Evolutionary conservation across 2,329 filamentous ascomycete species (phyloP).

Genomic region (Tricladium varicosporioides): DNA sequence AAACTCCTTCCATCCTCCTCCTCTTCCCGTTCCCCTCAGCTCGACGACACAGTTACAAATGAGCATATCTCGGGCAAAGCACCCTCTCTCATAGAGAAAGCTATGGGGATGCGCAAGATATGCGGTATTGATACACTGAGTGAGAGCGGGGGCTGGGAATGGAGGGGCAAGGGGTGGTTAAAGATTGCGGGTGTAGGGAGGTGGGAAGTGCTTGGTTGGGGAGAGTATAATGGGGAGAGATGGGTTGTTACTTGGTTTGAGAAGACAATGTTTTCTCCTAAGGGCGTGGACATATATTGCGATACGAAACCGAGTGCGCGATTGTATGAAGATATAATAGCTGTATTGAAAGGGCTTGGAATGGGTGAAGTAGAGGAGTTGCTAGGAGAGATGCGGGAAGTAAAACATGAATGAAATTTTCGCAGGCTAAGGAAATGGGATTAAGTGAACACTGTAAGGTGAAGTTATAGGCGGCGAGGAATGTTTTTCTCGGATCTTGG

Average conservation of each 20-base stretch:
- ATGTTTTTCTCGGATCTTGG: too few species aligned
- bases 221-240: conserved; percentile 46
- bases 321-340: conserved; percentile 51
- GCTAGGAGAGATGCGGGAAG: conserved; percentile 52
- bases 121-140: conserved; percentile 59
- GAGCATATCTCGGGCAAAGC: conserved; percentile 5
- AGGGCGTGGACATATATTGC: conserved; percentile 77
- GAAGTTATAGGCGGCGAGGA: too few species aligned
- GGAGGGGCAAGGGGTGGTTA: conserved; percentile 75
- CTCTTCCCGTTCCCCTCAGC: conserved; percentile 29
- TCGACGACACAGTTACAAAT: conserved; percentile 76
- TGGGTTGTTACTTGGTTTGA: conserved; percentile 87
- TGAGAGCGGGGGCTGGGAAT: conserved; percentile 59
- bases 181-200: conserved; percentile 66
- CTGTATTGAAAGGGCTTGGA: conserved; percentile 46
- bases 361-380: conserved; percentile 48
- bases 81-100: conserved; percentile 41
- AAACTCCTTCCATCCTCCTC: conserved; percentile 42
- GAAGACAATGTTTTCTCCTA: conserved; percentile 78
- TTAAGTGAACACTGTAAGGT: too few species aligned
- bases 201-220: conserved; percentile 82
- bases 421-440: too few species aligned
- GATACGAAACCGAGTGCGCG: conserved; percentile 48
- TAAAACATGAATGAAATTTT: conserved; percentile 13
- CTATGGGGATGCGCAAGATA: conserved; percentile 55